Conservation (phyloP, 805 yeast genomes). For the Yamadazyma sp. region DNA sequence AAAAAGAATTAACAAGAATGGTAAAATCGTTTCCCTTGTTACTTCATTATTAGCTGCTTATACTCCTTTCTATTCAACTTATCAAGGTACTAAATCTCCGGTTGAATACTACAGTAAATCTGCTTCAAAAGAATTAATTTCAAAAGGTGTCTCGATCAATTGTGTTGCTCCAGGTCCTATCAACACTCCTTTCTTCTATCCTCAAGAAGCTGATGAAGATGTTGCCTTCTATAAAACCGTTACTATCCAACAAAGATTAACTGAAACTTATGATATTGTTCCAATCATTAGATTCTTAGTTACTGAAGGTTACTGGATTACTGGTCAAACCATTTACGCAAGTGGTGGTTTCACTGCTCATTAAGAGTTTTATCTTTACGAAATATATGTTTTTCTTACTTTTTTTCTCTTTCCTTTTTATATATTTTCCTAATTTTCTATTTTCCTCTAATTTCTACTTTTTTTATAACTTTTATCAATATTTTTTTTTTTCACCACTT, state of each 20-base stretch:
- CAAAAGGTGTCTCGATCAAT: conserved; percentile 47
- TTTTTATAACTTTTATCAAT: too few relatives aligned
- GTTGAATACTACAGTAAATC: conserved; percentile 53
- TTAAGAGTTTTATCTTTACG: too few relatives aligned
- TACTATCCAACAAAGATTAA: conserved; percentile 48
- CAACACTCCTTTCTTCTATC: conserved; percentile 65
- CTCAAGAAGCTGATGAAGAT: conserved; percentile 53
- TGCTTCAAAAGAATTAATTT: conserved; percentile 51
- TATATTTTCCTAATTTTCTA: too few relatives aligned
- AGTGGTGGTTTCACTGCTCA: conserved; percentile 68
- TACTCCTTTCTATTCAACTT: conserved; percentile 48
- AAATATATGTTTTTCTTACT: too few relatives aligned
- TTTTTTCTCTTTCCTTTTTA: background rate
- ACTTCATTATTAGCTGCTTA: conserved; percentile 68
- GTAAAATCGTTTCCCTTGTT: conserved; percentile 54
- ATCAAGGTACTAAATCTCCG: conserved; percentile 57
- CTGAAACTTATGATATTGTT: conserved; percentile 58
- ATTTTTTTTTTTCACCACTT: too few relatives aligned
- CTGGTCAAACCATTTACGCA: conserved; percentile 66
- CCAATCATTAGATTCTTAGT: conserved; percentile 60
- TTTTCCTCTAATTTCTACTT: too few relatives aligned
- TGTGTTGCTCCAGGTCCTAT: conserved; percentile 65
- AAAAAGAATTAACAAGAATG: conserved; percentile 46
- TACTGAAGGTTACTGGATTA: conserved; percentile 66
- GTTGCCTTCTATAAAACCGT: conserved; percentile 55